phyloP scores from a whole-genome alignment of 257 asterid genomes.

The Solanum appendiculatum region DNA sequence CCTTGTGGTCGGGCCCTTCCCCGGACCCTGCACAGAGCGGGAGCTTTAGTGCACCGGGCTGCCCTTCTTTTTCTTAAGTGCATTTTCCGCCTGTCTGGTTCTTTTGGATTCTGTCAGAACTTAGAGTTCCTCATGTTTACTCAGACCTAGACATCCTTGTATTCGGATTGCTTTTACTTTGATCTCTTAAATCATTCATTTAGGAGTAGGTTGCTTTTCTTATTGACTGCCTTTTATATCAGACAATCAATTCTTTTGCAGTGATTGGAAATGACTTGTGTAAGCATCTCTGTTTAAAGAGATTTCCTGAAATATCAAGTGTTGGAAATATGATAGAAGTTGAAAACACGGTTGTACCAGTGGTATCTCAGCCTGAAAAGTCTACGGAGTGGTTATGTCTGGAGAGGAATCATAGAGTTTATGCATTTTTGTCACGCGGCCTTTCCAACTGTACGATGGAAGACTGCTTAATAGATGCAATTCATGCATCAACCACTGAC shows the following conservation, averaged over 20 bases:
- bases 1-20: background rate
- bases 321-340: constrained; percentile 24
- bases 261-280: constrained; percentile 51
- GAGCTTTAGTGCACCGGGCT: background rate
- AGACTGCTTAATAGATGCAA: constrained; percentile 49
- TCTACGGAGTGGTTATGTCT: constrained; percentile 18
- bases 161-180: background rate
- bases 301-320: constrained; percentile 45
- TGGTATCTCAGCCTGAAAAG: constrained; percentile 9
- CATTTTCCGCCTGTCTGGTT: background rate
- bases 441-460: constrained; percentile 20
- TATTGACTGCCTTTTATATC: background rate
- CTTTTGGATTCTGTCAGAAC: background rate
- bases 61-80: background rate
- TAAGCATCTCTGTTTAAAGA: constrained; percentile 51
- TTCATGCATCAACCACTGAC: constrained; percentile 78
- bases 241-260: constrained; percentile 21
- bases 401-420: constrained; percentile 50
- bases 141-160: background rate
- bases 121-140: background rate
- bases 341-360: constrained; percentile 12
- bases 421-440: constrained; percentile 36
- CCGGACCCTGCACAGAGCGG: background rate
- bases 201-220: background rate
- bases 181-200: background rate